These are phyloP conservation scores for Populus hybrid DNA, from an alignment of 441 rosid species.

Conservation along the genomic window DNA sequence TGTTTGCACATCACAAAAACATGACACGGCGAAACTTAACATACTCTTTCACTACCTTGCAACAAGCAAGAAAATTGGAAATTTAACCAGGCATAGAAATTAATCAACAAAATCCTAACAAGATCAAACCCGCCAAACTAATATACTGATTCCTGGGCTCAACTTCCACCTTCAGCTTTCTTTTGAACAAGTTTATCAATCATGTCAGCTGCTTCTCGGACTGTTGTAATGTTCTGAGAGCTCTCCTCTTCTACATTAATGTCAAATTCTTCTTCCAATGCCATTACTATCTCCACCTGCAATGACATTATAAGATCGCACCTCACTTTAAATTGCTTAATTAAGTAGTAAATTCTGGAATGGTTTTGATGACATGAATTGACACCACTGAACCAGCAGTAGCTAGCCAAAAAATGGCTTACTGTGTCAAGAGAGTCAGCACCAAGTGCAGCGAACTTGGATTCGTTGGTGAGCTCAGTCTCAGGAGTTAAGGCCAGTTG, in stretches of 20 bases:
- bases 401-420: conserved; percentile 6
- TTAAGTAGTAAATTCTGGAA: not conserved
- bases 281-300: conserved; percentile 83
- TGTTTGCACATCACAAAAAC: not conserved
- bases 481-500: conserved; percentile 58
- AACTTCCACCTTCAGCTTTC: conserved; percentile 27
- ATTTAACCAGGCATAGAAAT: not conserved
- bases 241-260: conserved; percentile 59
- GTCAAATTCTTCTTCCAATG: conserved; percentile 61
- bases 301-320: not conserved
- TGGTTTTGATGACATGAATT: not conserved
- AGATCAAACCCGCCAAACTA: not conserved
- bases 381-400: not conserved
- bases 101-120: not conserved
- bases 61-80: not conserved
- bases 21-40: not conserved
- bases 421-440: conserved; percentile 87
- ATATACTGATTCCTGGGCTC: not conserved
- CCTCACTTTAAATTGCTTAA: not conserved
- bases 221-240: conserved; percentile 56
- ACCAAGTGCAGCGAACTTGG: conserved; percentile 67
- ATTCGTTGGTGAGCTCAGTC: conserved; percentile 48
- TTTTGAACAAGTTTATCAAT: conserved; percentile 52
- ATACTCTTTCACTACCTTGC: not conserved
- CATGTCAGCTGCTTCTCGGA: conserved; percentile 65